phyloP scores from a whole-genome alignment of 2,329 filamentous ascomycete genomes.

The Colletotrichum sp. region DNA sequence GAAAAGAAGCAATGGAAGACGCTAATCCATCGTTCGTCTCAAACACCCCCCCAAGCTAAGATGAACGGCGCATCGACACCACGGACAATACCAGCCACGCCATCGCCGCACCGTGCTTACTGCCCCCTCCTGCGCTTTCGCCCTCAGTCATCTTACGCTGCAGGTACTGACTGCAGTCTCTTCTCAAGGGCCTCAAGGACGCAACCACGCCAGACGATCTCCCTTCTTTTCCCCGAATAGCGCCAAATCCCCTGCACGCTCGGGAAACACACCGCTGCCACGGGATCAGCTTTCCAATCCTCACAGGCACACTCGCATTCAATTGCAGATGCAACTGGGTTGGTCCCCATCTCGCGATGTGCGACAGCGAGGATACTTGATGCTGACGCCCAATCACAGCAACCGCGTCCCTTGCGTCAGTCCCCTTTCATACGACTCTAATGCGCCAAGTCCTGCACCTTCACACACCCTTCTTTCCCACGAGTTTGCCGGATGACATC shows the following conservation, averaged over 20 bases:
- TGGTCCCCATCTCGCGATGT: not conserved
- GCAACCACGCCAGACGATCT: not conserved
- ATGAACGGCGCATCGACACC: not conserved
- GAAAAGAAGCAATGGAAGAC: conserved; percentile 17
- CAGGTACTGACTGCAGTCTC: not conserved
- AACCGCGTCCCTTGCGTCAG: conserved; percentile 12
- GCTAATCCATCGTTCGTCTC: conserved; percentile 6
- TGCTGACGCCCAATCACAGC: conserved; percentile 1
- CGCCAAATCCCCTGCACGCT: not conserved
- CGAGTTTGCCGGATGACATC: not conserved
- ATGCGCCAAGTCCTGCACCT: conserved; percentile 8
- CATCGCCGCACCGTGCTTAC: conserved; percentile 4
- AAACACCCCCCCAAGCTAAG: not conserved
- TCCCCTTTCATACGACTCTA: conserved; percentile 2
- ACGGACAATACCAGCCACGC: conserved; percentile 6
- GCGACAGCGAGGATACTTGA: not conserved
- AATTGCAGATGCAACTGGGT: not conserved
- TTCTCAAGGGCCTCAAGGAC: not conserved
- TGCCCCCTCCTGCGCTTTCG: not conserved
- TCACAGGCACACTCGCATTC: not conserved
- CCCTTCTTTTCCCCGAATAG: not conserved
- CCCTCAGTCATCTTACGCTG: not conserved
- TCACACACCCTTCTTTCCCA: not conserved
- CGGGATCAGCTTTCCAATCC: not conserved
- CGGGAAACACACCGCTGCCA: not conserved